These are phyloP conservation scores for Aspergillus tanneri DNA, from an alignment of 2,329 filamentous ascomycete genomes.

Conservation along the genomic window DNA sequence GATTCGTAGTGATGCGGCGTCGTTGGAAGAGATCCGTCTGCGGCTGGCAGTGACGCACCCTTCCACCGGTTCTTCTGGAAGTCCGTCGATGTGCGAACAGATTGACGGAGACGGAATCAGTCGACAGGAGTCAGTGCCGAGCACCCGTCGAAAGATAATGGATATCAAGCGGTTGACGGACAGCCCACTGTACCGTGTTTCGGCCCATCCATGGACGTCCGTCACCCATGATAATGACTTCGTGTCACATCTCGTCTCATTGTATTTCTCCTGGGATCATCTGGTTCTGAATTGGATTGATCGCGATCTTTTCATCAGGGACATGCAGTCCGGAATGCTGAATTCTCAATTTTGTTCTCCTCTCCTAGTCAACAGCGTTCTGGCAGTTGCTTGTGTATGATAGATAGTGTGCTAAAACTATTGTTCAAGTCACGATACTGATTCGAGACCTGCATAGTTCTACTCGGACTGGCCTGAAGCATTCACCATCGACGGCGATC, in stretches of 20 bases:
- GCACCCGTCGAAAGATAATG: neutral
- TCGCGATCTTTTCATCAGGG: constrained; percentile 27
- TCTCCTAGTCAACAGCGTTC: constrained; percentile 28
- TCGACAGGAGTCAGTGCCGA: too few relatives aligned
- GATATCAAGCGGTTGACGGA: constrained; percentile 9
- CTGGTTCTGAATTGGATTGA: constrained; percentile 24
- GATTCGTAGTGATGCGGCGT: constrained; percentile 13
- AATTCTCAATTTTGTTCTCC: constrained; percentile 28
- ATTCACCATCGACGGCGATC: constrained; percentile 16
- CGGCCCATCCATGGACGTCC: constrained; percentile 22
- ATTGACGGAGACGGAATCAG: too few relatives aligned
- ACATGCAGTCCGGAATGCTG: constrained; percentile 25
- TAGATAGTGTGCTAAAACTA: too few relatives aligned
- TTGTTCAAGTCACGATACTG: too few relatives aligned
- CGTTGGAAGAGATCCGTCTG: constrained; percentile 17
- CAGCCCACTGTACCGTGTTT: constrained; percentile 11
- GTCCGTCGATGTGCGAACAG: too few relatives aligned
- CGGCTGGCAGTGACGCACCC: too few relatives aligned
- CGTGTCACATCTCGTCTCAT: constrained; percentile 25
- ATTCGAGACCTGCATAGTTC: too few relatives aligned
- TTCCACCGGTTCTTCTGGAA: too few relatives aligned
- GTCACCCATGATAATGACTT: constrained; percentile 17
- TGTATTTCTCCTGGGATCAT: constrained; percentile 22
- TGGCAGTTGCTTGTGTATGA: constrained; percentile 22
- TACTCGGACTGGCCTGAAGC: constrained; percentile 24